Base-by-base conservation (phyloP, 306 rosid species). In the Cicer cuneatum region DNA sequence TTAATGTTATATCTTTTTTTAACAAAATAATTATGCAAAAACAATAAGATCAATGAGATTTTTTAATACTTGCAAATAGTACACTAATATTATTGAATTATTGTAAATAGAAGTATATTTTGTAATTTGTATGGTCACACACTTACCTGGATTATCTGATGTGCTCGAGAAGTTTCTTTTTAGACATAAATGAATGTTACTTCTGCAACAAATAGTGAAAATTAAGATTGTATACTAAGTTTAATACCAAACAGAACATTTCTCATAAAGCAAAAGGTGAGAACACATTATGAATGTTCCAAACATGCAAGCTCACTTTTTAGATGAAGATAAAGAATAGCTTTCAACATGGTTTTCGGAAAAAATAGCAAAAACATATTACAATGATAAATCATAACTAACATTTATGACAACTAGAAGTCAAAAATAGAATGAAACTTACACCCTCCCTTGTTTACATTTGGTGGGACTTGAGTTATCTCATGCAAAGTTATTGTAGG, bases 341-440 rank as follows among this genome's bases (percentile, higher is more conserved):
- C 96, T 83, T 84, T 91, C 98, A 40, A 85, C 94, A 71, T 87
- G 74, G 80, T 93, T 93, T 82, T 97, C 91, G 94, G 13, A 72
- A 82, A 83, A 85, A 84, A 56, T 5, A 57, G 61, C 29, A 69
- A 66, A 84, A 69, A 37, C 1, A 24, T 63, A 73, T 82, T 19
- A 57, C 21, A 16, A 14, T 51, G 37, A 81, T 64, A 40, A 39
- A 38, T 13, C 51, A 83, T 60, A 29, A 33, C 49, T 29, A 54
- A 61, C 10, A 33, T 14, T 5, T 41, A 12, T 12, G 40, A 46
- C 21, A 77, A 67, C 49, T 2, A 66, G 40, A 53, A 65, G 51
- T 8, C 58, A 70, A 12, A 77, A 49, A 43, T 66, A 33, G 19
- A 72, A 71, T 42, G 35, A 73, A 77, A 91, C 92, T 85, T 82